Base-by-base conservation (phyloP, 2,329 filamentous ascomycete genomes). In the Clonostachys sp. region DNA sequence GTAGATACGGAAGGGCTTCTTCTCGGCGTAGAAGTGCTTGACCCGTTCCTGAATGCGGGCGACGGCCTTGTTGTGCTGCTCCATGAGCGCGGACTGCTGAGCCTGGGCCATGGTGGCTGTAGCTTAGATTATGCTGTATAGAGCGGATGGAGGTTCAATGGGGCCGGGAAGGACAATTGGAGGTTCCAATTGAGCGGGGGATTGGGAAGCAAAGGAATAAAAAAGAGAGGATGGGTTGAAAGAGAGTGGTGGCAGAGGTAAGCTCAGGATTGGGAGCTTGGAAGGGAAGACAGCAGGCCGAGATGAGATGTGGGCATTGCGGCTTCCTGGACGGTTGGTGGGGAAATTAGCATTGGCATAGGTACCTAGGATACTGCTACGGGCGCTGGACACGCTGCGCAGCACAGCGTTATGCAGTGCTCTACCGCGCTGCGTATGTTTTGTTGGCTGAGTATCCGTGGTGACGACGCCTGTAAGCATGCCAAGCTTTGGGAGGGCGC, bases 1-100 rank as follows among this genome's bases (percentile, higher is more conserved):
- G 50, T 73, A 78, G 55, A 84, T 81, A 18, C 80, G 71, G 61
- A 81, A 84, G 18, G 75, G 72, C 58, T 58, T 58, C 54, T 58
- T 58, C 45, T 51, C 50, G 48, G 61, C 55, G 51, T 61, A 47
- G 45, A 60, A 60, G 53, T 54, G 48, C 49, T 56, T 57, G 53
- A 60, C 57, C 43, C 57, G 55, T 45, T 57, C 36, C 45, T 58
- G 57, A 51, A 60, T 59, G 45, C 53, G 50, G 42, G 46, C 53
- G 36, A 60, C 58, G 30, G 58, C 56, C 24, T 48, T 50, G 14
- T 55, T 50, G 53, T 60, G 58, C 53, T 59, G 55, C 53, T 60
- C 57, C 48, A 58, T 48, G 44, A 58, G 53, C 54, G 53, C 53
- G 42, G 46, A 34, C 16, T 45, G 17, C 18, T 47, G 41, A 24